Evolutionary conservation across 805 yeast genomes (phyloP).

Genomic region (Ogataea ganodermae): DNA sequence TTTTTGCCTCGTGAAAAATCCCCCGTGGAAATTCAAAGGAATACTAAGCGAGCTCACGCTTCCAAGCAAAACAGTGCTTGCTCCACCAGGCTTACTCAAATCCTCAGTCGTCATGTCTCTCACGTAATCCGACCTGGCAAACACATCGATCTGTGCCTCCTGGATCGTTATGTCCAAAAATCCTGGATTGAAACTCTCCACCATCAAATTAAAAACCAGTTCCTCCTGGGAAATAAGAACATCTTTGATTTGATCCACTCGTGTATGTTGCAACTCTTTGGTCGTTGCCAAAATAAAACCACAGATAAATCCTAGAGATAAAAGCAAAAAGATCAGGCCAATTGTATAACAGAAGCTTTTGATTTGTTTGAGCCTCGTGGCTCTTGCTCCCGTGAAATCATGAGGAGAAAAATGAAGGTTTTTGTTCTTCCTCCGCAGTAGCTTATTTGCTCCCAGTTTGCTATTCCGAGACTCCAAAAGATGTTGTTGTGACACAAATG

Average conservation of each 20-base stretch:
- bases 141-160: conserved; percentile 77
- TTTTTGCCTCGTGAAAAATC: conserved; percentile 64
- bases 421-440: conserved; percentile 24
- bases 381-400: conserved; percentile 37
- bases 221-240: conserved; percentile 83
- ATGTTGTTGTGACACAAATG: conserved; percentile 13
- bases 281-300: conserved; percentile 87
- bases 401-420: conserved; percentile 39
- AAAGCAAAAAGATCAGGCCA: conserved; percentile 48
- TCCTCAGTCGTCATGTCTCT: conserved; percentile 12
- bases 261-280: conserved; percentile 73
- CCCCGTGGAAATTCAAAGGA: conserved; percentile 74
- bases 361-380: conserved; percentile 32
- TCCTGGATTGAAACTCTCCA: conserved; percentile 87
- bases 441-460: conserved; percentile 15
- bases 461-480: conserved; percentile 16
- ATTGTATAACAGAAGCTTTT: conserved; percentile 44
- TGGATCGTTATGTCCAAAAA: conserved; percentile 64
- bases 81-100: neutral
- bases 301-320: conserved; percentile 71
- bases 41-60: conserved; percentile 65
- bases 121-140: conserved; percentile 68
- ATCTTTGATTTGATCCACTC: conserved; percentile 62
- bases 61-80: conserved; percentile 71
- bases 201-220: conserved; percentile 72